These are phyloP conservation scores for Leucocoprinus leucothites DNA, from an alignment of 768 basidiomycete genomes.

Conservation along the genomic window DNA sequence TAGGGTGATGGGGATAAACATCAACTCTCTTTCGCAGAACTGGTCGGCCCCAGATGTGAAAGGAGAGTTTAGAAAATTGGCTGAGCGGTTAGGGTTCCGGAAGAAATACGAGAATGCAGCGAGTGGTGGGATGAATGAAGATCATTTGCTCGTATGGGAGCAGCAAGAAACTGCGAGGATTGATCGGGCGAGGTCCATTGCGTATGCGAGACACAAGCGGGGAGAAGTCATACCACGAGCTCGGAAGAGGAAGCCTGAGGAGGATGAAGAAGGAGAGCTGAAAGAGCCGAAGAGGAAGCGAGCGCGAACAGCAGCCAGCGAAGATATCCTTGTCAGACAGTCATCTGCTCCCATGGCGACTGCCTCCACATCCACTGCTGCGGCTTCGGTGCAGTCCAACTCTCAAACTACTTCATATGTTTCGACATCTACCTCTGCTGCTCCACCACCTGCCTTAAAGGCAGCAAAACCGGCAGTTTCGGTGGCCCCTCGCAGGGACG, in stretches of 20 bases:
- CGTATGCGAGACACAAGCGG: conserved; percentile 1
- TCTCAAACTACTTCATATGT: too few species aligned
- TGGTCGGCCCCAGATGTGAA: neutral
- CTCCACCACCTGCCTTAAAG: too few species aligned
- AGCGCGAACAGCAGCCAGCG: neutral
- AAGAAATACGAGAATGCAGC: conserved; percentile 29
- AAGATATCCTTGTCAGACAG: neutral
- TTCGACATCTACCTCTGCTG: too few species aligned
- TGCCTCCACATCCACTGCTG: neutral
- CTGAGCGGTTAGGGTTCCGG: conserved; percentile 27
- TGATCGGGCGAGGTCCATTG: conserved; percentile 5
- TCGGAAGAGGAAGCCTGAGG: neutral
- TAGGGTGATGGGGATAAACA: neutral
- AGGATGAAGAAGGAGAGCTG: neutral
- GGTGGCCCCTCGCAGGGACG: too few species aligned
- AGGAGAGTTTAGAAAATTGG: conserved; percentile 23
- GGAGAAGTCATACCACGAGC: too few species aligned
- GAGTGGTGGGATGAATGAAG: conserved; percentile 25
- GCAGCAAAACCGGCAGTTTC: too few species aligned
- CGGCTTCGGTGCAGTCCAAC: neutral
- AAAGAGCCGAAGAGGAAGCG: neutral
- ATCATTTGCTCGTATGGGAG: conserved; percentile 8
- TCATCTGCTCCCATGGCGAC: neutral
- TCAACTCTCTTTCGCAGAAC: neutral
- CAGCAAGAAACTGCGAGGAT: conserved; percentile 22